phyloP scores from a whole-genome alignment of 164 flowering plant species.

The Warburgia ugandensis region DNA sequence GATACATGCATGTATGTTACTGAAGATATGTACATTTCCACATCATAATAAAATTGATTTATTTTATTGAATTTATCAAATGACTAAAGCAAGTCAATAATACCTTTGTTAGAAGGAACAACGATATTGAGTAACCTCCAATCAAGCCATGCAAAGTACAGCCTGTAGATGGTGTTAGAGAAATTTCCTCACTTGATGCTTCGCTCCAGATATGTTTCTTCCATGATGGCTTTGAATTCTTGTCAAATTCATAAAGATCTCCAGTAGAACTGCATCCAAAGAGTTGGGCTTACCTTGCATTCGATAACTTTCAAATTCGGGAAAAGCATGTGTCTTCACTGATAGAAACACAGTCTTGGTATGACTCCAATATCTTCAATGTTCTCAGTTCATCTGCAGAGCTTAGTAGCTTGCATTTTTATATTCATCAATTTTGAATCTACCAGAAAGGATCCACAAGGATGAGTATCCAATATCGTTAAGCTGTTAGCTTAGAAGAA shows the following conservation, averaged over 20 bases:
- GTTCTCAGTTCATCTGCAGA: too few species aligned
- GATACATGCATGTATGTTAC: too few species aligned
- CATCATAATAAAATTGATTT: not conserved
- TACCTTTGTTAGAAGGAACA: constrained; percentile 78
- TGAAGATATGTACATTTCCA: not conserved
- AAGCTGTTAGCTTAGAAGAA: too few species aligned
- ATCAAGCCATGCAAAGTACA: constrained; percentile 35
- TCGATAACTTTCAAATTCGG: not conserved
- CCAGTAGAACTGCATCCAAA: constrained; percentile 60
- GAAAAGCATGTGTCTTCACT: not conserved
- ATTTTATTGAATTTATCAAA: not conserved
- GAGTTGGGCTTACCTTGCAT: constrained; percentile 13
- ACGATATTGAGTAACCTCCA: constrained; percentile 60
- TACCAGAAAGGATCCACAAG: too few species aligned
- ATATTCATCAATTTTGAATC: too few species aligned
- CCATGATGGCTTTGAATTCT: constrained; percentile 73
- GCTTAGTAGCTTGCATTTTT: too few species aligned
- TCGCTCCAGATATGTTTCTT: constrained; percentile 68
- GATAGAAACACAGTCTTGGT: too few species aligned
- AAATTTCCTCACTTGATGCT: constrained; percentile 28
- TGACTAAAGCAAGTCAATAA: constrained; percentile 4
- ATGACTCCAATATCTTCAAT: too few species aligned
- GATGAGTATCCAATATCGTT: too few species aligned
- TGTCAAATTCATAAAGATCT: constrained; percentile 71
- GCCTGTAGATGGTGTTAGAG: constrained; percentile 37